A percentile compares a stretch with the other conserved stretches of the same genome.
These are phyloP conservation scores for Petrea volubilis DNA, from an alignment of 257 asterid genomes.

Conservation along the genomic window DNA sequence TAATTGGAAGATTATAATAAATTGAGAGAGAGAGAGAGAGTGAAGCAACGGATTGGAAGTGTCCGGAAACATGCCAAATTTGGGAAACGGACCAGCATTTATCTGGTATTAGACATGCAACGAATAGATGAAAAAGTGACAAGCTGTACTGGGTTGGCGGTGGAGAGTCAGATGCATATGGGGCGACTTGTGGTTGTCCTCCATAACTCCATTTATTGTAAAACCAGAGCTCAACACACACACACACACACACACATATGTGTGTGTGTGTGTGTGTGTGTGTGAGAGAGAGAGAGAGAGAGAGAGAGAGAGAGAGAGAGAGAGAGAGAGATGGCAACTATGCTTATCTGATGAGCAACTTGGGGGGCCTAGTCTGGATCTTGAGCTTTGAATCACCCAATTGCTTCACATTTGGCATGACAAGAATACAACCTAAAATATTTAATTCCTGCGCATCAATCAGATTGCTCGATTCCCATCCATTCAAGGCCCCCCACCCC, in stretches of 20 bases:
- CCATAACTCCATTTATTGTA: slow-evolving; percentile 53
- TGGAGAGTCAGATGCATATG: slow-evolving; percentile 26
- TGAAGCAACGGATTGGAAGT: too few relatives aligned
- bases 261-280: too few relatives aligned
- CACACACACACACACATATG: background rate
- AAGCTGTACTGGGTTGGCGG: slow-evolving; percentile 14
- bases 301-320: too few relatives aligned
- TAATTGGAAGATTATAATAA: too few relatives aligned
- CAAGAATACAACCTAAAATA: background rate
- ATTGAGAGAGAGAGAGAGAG: background rate
- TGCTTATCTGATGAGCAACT: background rate
- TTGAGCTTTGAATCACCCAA: background rate
- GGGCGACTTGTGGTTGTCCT: slow-evolving; percentile 12
- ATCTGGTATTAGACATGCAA: slow-evolving; percentile 36
- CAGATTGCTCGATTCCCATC: background rate
- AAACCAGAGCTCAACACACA: slow-evolving; percentile 8
- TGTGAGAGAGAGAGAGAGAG: too few relatives aligned
- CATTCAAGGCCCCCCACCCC: background rate
- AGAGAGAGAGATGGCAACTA: too few relatives aligned
- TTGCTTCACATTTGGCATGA: background rate
- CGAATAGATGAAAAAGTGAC: background rate
- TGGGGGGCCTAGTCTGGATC: background rate
- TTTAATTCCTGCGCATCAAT: background rate
- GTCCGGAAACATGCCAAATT: slow-evolving; percentile 12
- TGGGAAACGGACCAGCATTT: slow-evolving; percentile 38